A percentile compares a stretch with the other conserved stretches of the same genome.
Evolutionary conservation across 306 rosid species (phyloP).

Genomic region (Ormosia semicastrata): DNA sequence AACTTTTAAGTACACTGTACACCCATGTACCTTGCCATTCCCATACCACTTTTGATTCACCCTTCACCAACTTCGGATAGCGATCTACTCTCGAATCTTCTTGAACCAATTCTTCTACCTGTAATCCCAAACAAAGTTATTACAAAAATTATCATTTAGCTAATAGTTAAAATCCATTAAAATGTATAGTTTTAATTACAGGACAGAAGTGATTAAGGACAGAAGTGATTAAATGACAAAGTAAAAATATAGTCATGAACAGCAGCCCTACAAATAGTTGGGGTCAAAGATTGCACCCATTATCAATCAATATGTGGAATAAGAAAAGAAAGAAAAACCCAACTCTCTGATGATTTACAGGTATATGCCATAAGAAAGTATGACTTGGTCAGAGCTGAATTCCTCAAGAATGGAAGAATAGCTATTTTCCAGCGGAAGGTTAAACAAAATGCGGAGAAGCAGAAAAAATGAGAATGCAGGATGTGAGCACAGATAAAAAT

Average conservation of each 20-base stretch:
- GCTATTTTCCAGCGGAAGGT: slow-evolving; percentile 8
- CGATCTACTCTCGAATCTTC: slow-evolving; percentile 89
- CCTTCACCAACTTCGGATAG: slow-evolving; percentile 86
- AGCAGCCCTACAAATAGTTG: neutral
- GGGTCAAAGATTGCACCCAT: slow-evolving; percentile 1
- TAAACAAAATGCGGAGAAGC: slow-evolving; percentile 2
- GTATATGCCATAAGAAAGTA: neutral
- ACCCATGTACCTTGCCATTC: slow-evolving; percentile 73
- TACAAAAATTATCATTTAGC: neutral
- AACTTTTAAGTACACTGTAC: neutral
- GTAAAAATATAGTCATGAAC: neutral
- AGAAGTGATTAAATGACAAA: neutral
- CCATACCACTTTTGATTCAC: slow-evolving; percentile 92
- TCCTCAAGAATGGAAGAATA: neutral
- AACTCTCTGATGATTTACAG: slow-evolving; percentile 17
- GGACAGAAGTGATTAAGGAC: slow-evolving; percentile 1
- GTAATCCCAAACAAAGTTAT: slow-evolving; percentile 25
- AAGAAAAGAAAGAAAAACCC: neutral
- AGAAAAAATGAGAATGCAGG: neutral
- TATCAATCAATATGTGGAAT: slow-evolving; percentile 16
- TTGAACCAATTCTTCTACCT: slow-evolving; percentile 93
- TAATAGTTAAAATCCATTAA: neutral
- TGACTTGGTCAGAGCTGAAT: neutral
- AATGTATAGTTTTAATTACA: neutral
- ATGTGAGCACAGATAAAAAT: slow-evolving; percentile 2